A percentile compares a stretch with the other conserved stretches of the same genome.
Conservation (phyloP, 805 yeast species). For the Priceomyces castillae region DNA sequence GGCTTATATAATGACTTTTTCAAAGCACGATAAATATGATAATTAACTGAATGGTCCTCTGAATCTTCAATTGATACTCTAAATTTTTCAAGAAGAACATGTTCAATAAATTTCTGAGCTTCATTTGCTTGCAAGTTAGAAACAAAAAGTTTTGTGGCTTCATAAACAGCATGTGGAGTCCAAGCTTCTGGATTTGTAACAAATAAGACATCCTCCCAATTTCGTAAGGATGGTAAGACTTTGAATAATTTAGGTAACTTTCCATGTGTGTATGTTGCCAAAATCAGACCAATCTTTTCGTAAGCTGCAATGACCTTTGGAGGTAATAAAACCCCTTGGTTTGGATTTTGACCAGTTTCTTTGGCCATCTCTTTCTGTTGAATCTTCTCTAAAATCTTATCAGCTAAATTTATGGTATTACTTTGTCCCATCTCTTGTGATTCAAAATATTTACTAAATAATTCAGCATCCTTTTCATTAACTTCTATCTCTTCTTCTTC, state of each 20-base stretch:
- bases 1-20: constrained; percentile 95
- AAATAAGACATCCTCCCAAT: constrained; percentile 93
- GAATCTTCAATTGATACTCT: constrained; percentile 67
- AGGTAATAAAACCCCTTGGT: constrained; percentile 82
- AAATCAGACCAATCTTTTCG: constrained; percentile 82
- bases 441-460: constrained; percentile 72
- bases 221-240: constrained; percentile 85
- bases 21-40: constrained; percentile 87
- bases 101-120: constrained; percentile 77
- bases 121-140: constrained; percentile 85
- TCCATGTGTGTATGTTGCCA: constrained; percentile 90
- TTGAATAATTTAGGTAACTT: constrained; percentile 95
- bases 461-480: constrained; percentile 77
- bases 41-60: constrained; percentile 78
- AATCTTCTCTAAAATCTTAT: constrained; percentile 87
- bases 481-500: constrained; percentile 64
- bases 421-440: constrained; percentile 22
- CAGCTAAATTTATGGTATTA: constrained; percentile 73
- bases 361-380: constrained; percentile 60
- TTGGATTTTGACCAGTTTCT: constrained; percentile 37
- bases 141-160: constrained; percentile 91
- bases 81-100: constrained; percentile 68
- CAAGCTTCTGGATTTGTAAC: constrained; percentile 91
- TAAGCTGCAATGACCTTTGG: constrained; percentile 96
- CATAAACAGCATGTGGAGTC: constrained; percentile 94